Conservation (phyloP, 352 stramenopile genomes). For the Elongisporangium prolatum region DNA sequence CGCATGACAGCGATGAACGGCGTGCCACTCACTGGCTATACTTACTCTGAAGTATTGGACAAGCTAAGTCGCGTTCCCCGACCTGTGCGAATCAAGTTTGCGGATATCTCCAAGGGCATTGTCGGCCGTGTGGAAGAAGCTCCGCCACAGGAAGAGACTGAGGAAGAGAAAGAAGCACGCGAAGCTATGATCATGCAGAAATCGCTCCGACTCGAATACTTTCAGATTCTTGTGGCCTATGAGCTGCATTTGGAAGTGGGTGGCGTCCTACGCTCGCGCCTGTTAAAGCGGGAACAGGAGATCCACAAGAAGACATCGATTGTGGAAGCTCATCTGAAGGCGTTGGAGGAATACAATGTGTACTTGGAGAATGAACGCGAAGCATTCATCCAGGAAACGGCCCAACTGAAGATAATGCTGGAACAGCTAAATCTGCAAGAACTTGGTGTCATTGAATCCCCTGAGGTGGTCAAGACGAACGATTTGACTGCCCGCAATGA, state of each 20-base stretch:
- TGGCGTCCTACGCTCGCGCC: constrained; percentile 45
- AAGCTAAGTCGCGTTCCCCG: constrained; percentile 57
- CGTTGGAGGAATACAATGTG: constrained; percentile 33
- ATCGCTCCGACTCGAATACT: constrained; percentile 68
- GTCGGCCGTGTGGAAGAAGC: constrained; percentile 72
- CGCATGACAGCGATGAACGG: constrained; percentile 82
- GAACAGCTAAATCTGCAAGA: constrained; percentile 57
- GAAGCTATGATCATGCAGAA: constrained; percentile 52
- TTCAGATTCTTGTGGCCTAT: constrained; percentile 66
- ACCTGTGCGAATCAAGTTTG: constrained; percentile 80
- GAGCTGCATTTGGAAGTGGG: constrained; percentile 81
- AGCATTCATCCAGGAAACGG: constrained; percentile 45
- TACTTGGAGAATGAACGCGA: constrained; percentile 58
- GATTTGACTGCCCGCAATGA: constrained; percentile 47
- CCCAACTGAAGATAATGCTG: constrained; percentile 48
- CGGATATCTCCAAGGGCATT: constrained; percentile 78
- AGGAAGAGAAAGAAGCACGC: constrained; percentile 64
- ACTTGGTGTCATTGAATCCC: constrained; percentile 50
- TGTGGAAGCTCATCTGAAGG: constrained; percentile 40
- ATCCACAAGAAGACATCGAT: constrained; percentile 56
- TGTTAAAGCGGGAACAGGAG: constrained; percentile 41
- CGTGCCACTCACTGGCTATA: constrained; percentile 67
- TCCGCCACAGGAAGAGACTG: constrained; percentile 52
- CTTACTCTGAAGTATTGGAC: constrained; percentile 77
- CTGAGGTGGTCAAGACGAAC: constrained; percentile 51